Evolutionary conservation across 148 eudicot species (phyloP).

Genomic region (Fagopyrum tataricum): DNA sequence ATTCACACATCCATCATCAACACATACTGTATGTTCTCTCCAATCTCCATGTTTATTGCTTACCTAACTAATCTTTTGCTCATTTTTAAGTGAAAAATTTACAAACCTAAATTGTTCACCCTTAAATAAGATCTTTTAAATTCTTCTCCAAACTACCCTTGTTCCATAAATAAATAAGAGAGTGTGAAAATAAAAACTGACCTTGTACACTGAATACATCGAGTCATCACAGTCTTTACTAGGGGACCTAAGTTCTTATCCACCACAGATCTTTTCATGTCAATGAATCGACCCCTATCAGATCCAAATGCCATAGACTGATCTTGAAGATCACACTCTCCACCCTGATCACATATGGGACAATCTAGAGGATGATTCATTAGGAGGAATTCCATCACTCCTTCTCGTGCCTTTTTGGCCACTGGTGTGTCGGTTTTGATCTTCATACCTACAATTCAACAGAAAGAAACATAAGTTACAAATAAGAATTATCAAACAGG

Average conservation of each 20-base stretch:
- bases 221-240: slow-evolving; percentile 98
- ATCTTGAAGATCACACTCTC: slow-evolving; percentile 99
- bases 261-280: slow-evolving; percentile 94
- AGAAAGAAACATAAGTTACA: background rate
- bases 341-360: slow-evolving; percentile 99
- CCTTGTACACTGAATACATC: slow-evolving; percentile 99
- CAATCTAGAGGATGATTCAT: slow-evolving; percentile 99
- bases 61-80: background rate
- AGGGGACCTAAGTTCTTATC: slow-evolving; percentile 97
- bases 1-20: background rate
- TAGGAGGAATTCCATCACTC: slow-evolving; percentile 94
- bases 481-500: background rate
- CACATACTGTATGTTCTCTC: background rate
- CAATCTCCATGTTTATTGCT: background rate
- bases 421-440: slow-evolving; percentile 94
- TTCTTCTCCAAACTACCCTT: background rate
- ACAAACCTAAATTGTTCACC: background rate
- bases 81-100: background rate
- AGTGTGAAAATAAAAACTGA: slow-evolving; percentile 15
- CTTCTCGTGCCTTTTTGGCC: slow-evolving; percentile 98
- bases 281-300: slow-evolving; percentile 94
- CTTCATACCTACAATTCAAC: slow-evolving; percentile 67
- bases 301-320: slow-evolving; percentile 99
- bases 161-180: background rate
- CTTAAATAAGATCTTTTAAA: background rate